Conservation (phyloP, 768 basidiomycete genomes). For the Lactarius quietus region DNA sequence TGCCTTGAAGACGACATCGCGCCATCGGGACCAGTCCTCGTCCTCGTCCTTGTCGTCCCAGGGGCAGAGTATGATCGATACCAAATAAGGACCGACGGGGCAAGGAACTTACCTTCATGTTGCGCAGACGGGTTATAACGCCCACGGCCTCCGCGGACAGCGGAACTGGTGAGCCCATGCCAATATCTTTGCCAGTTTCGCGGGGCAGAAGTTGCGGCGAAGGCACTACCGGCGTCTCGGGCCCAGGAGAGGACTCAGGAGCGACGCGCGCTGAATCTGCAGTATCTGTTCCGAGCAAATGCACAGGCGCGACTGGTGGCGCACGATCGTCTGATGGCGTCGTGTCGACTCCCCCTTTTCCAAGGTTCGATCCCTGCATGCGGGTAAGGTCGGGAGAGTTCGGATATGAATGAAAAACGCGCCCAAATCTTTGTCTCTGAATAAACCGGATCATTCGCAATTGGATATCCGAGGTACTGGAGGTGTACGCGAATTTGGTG, state of each 20-base stretch:
- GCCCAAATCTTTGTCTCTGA: slow-evolving; percentile 78
- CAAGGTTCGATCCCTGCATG: slow-evolving; percentile 62
- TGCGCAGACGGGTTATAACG: slow-evolving; percentile 74
- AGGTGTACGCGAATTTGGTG: slow-evolving; percentile 98
- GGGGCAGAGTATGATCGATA: not conserved
- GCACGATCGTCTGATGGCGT: slow-evolving; percentile 62
- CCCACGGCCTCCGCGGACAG: slow-evolving; percentile 72
- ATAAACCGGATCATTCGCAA: slow-evolving; percentile 95
- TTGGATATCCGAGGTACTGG: slow-evolving; percentile 89
- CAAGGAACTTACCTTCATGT: slow-evolving; percentile 61
- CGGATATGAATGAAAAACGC: slow-evolving; percentile 19
- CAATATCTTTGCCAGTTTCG: slow-evolving; percentile 84
- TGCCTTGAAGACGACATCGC: slow-evolving; percentile 78
- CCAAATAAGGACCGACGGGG: slow-evolving; percentile 11
- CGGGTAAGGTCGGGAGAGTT: not conserved
- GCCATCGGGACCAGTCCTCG: slow-evolving; percentile 87
- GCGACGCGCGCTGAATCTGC: slow-evolving; percentile 21
- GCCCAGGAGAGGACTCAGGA: not conserved
- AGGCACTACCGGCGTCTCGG: not conserved
- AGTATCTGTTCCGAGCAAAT: slow-evolving; percentile 32
- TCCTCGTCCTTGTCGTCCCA: slow-evolving; percentile 58
- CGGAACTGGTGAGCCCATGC: slow-evolving; percentile 81
- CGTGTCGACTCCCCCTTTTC: slow-evolving; percentile 78
- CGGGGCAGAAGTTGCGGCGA: slow-evolving; percentile 59
- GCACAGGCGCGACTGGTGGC: slow-evolving; percentile 54